Base-by-base conservation (phyloP, 768 basidiomycete genomes). In the Calvatia gigantea region DNA sequence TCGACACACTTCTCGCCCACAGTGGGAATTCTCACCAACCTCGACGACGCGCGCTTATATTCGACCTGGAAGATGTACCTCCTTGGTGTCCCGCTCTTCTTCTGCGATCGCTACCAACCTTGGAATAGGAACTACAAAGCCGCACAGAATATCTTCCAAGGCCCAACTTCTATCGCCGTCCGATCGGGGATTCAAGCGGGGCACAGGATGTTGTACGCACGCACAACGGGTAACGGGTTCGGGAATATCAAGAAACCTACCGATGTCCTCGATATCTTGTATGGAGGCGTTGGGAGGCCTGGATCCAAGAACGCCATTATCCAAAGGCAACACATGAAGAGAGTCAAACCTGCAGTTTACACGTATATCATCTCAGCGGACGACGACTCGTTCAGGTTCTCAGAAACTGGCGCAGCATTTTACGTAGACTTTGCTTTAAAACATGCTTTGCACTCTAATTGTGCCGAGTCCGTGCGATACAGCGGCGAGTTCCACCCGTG, bases 381-480 rank as follows among this genome's bases (percentile, higher is more conserved):
- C 51, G 90, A 89, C 69, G 82, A 89, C 58, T 79, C 87, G 7
- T 77, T 91, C 60, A 81, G 91, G 19, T 92, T 93, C 70, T 91
- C 89, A 25, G 91, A 92, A 68, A 94, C 91, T 2, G 90, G 90
- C 14, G 89, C 89, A 8, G 85, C 88, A 31, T 93, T 93, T 71
- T 89, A 91, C 62, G 88, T 91, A 58, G 88, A 92, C 69, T 87
- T 92, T 65, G 87, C 85, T 39, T 88, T 86, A 25, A 94, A 94
- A 70, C 92, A 94, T 64, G 91, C 89, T 4, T 75, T 94, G 65
- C 91, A 93, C 70, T 76, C 84, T 37, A 88, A 90, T 66, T 89
- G 89, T 65, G 76, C 77, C 14, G 74, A 78, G 58, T 67, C 71
- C 14, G 89, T 91, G 57, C 75, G 86, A 46, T 91, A 90, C 64